phyloP scores from a whole-genome alignment of 495 filamentous ascomycete genomes.

The Daldinia grandis region DNA sequence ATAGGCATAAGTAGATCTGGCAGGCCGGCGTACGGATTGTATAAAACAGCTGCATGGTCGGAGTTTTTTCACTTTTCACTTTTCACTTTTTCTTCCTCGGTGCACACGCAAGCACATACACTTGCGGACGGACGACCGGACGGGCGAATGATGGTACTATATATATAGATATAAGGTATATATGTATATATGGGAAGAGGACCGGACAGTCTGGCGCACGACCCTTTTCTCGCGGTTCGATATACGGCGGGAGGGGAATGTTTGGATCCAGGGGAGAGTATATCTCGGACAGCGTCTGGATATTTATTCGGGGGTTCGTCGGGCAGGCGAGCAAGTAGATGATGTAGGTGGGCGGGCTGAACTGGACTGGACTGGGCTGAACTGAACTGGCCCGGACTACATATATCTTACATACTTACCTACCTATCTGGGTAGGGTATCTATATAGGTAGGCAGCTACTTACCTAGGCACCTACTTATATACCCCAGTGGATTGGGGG shows the following conservation, averaged over 20 bases:
- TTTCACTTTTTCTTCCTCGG: background rate
- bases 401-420: background rate
- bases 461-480: background rate
- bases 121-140: background rate
- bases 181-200: background rate
- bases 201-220: background rate
- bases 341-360: background rate
- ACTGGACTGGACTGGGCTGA: background rate
- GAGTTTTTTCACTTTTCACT: constrained; percentile 4
- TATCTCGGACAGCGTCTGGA: background rate
- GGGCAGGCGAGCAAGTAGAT: background rate
- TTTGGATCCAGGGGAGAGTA: background rate
- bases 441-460: background rate
- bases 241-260: background rate
- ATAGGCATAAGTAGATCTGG: constrained; percentile 9
- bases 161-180: background rate
- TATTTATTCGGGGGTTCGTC: background rate
- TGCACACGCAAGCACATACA: background rate
- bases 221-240: background rate
- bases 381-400: no score
- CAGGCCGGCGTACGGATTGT: constrained; percentile 28
- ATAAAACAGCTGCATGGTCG: constrained; percentile 23
- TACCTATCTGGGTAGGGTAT: background rate
- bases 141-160: background rate
- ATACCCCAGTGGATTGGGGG: background rate